Percentiles rank a stretch among this genome's conserved stretches.
These are phyloP conservation scores for Penicillium dipodomyicola DNA, from an alignment of 495 filamentous ascomycete genomes.

Conservation along the genomic window DNA sequence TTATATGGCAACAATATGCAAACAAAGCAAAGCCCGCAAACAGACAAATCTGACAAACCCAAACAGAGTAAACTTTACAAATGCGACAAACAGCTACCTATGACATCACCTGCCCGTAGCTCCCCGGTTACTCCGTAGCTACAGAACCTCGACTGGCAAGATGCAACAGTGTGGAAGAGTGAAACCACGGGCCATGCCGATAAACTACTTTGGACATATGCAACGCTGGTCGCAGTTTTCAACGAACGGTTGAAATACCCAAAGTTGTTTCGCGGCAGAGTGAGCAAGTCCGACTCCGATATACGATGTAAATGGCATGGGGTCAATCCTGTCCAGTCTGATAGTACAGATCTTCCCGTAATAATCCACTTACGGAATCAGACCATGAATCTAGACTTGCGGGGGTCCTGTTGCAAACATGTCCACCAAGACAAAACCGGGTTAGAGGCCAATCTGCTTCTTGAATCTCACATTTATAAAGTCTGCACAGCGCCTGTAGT, in stretches of 20 bases:
- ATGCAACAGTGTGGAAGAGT: constrained; percentile 19
- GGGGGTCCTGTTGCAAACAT: constrained; percentile 30
- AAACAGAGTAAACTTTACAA: constrained; percentile 19
- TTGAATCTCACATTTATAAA: constrained; percentile 4
- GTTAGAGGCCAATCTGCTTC: background rate
- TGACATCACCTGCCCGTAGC: constrained; percentile 18
- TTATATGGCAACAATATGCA: background rate
- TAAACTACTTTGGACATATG: too few species aligned
- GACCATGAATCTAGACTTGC: constrained; percentile 28
- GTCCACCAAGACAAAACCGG: constrained; percentile 20
- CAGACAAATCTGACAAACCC: constrained; percentile 12
- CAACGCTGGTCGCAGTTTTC: too few species aligned
- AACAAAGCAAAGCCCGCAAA: constrained; percentile 5
- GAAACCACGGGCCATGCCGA: too few species aligned
- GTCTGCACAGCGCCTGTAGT: background rate
- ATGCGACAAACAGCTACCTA: constrained; percentile 17
- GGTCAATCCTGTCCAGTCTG: constrained; percentile 11
- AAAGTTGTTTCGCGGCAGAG: too few species aligned
- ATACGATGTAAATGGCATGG: background rate
- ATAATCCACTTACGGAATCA: constrained; percentile 7
- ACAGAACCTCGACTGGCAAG: constrained; percentile 8
- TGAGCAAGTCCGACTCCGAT: too few species aligned
- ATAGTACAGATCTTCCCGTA: constrained; percentile 12
- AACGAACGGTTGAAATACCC: too few species aligned
- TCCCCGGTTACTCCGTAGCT: constrained; percentile 4